Conservation (phyloP, 306 rosid species). For the Rosa rugosa region DNA sequence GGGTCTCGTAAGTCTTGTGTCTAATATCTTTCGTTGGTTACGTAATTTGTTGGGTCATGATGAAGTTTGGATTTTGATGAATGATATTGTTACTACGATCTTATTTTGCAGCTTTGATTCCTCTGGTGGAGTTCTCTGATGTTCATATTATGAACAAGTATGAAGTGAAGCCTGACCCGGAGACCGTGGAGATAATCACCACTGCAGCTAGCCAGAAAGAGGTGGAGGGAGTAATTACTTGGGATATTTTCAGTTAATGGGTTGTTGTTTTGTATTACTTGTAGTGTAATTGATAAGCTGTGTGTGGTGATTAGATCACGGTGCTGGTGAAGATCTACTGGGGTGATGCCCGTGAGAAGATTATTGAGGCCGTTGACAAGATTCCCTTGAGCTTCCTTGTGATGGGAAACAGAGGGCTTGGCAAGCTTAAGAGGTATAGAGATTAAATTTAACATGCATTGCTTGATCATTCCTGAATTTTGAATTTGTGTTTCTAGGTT, state of each 20-base stretch:
- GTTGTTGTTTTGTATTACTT: neutral
- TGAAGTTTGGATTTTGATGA: neutral
- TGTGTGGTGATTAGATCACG: conserved; percentile 42
- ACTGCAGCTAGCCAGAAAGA: conserved; percentile 49
- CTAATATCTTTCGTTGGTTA: neutral
- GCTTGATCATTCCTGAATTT: neutral
- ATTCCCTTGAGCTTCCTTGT: conserved; percentile 52
- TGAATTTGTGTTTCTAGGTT: neutral
- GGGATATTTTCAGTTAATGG: neutral
- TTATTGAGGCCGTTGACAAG: conserved; percentile 57
- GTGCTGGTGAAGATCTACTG: conserved; percentile 66
- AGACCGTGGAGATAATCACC: conserved; percentile 49
- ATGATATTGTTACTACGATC: neutral
- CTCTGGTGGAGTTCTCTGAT: conserved; percentile 57
- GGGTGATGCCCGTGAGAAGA: conserved; percentile 75
- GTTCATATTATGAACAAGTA: conserved; percentile 55
- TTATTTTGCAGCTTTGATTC: conserved; percentile 63
- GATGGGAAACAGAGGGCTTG: conserved; percentile 89
- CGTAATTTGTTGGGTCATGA: neutral
- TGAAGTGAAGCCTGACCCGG: conserved; percentile 48
- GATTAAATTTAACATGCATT: neutral
- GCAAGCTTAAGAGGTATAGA: conserved; percentile 56
- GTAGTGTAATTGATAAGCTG: neutral
- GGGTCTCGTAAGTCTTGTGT: conserved; percentile 64
- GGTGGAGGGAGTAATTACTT: conserved; percentile 24